Evolutionary conservation across 805 yeast species (phyloP).

Genomic region (Ogataea methanolica): DNA sequence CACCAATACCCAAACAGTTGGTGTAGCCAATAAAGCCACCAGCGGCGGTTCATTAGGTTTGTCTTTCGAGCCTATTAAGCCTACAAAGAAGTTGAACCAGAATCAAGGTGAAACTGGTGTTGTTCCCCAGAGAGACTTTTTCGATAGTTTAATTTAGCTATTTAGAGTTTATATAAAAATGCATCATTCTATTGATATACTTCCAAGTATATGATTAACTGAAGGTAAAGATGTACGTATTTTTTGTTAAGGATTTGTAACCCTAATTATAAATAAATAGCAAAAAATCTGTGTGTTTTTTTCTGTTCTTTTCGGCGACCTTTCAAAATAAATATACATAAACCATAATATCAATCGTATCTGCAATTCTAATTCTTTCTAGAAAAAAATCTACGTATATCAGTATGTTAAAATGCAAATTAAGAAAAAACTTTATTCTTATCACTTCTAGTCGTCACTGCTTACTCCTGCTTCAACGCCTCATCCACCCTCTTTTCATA

Average conservation of each 20-base stretch:
- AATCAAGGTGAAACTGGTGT: neutral
- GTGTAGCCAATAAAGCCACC: neutral
- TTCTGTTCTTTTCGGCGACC: too few relatives aligned
- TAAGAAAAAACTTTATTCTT: neutral
- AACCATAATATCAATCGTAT: too few relatives aligned
- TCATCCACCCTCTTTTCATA: slow-evolving; percentile 27
- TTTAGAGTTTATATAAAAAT: neutral
- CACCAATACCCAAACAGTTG: neutral
- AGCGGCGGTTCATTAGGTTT: slow-evolving; percentile 1
- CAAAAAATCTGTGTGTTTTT: too few relatives aligned
- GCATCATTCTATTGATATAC: neutral
- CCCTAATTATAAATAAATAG: too few relatives aligned
- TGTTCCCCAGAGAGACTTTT: slow-evolving; percentile 1
- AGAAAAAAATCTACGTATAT: neutral
- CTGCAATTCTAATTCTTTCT: too few relatives aligned
- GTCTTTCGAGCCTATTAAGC: slow-evolving; percentile 18
- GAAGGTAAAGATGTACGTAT: too few relatives aligned
- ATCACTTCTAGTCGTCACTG: neutral
- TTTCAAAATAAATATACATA: too few relatives aligned
- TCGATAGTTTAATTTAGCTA: neutral
- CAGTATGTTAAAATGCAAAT: neutral
- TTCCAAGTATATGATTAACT: too few relatives aligned
- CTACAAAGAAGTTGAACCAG: slow-evolving; percentile 15
- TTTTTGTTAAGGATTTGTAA: too few relatives aligned
- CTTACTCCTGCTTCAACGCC: slow-evolving; percentile 6